Percentiles rank a stretch among this genome's conserved stretches.
phyloP scores from a whole-genome alignment of 1,139 yeast genomes.

The Sugiyamaella xylanicola region DNA sequence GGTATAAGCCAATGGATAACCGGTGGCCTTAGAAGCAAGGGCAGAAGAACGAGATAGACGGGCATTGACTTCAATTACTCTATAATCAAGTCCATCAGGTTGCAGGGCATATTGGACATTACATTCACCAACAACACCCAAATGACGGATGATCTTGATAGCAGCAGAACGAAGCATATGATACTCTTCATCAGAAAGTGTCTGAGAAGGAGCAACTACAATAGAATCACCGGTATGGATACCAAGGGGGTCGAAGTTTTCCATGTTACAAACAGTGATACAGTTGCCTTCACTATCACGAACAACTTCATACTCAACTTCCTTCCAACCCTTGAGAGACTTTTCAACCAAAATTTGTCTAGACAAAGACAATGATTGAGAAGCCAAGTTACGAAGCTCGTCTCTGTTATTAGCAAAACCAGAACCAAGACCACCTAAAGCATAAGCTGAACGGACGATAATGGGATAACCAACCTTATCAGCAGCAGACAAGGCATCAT shows the following conservation, averaged over 20 bases:
- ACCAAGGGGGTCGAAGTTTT: conserved; percentile 97
- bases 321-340: conserved; percentile 98
- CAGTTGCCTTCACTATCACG: conserved; percentile 96
- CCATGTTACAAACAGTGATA: conserved; percentile 99
- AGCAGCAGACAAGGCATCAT: conserved; percentile 90
- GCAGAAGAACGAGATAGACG: conserved; percentile 97
- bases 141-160: conserved; percentile 92
- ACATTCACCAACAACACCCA: conserved; percentile 99
- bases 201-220: conserved; percentile 98
- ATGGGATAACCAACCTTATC: conserved; percentile 88
- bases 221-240: conserved; percentile 99
- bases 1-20: conserved; percentile 96
- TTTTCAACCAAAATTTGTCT: conserved; percentile 97
- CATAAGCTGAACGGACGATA: conserved; percentile 96
- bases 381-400: conserved; percentile 82
- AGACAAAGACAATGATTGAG: conserved; percentile 84
- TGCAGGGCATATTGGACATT: conserved; percentile 96
- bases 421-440: conserved; percentile 97
- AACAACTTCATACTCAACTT: conserved; percentile 97
- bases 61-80: conserved; percentile 97
- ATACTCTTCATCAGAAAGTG: conserved; percentile 93
- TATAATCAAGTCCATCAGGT: conserved; percentile 91
- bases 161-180: conserved; percentile 98
- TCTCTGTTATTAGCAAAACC: conserved; percentile 87
- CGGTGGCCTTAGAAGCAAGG: conserved; percentile 97